A percentile compares a stretch with the other conserved stretches of the same genome.
Conservation (phyloP, 2,329 filamentous ascomycete genomes). For the Monosporascus sp. region DNA sequence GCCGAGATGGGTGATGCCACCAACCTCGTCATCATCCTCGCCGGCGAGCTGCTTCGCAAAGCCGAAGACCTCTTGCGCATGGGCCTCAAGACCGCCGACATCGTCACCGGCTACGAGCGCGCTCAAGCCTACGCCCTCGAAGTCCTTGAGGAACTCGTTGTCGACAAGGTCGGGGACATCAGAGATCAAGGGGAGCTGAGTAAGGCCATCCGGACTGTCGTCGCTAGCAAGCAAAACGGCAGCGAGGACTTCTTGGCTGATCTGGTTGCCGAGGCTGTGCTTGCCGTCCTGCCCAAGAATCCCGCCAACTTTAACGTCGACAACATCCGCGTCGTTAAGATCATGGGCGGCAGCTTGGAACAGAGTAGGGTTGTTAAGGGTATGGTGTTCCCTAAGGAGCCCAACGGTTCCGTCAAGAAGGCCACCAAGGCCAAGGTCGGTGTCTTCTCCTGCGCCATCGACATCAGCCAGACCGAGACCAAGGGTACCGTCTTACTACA, state of each 20-base stretch:
- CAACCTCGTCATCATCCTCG: conserved; percentile 92
- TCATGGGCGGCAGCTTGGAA: conserved; percentile 94
- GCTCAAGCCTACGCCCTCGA: conserved; percentile 85
- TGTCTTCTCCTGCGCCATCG: conserved; percentile 93
- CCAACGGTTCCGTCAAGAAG: conserved; percentile 89
- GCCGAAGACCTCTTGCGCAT: conserved; percentile 94
- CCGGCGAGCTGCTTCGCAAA: conserved; percentile 92
- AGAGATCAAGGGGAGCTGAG: conserved; percentile 75
- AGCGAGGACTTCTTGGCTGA: conserved; percentile 83
- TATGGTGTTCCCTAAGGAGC: conserved; percentile 96
- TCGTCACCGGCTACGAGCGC: conserved; percentile 92
- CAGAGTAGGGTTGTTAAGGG: conserved; percentile 94
- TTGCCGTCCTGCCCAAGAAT: conserved; percentile 93
- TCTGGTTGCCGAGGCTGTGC: conserved; percentile 77
- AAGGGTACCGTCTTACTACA: conserved; percentile 96
- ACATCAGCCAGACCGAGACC: conserved; percentile 94
- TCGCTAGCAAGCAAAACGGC: conserved; percentile 94
- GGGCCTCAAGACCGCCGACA: conserved; percentile 98
- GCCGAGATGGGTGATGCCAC: conserved; percentile 98
- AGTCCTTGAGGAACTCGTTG: conserved; percentile 77
- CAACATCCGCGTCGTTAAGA: conserved; percentile 98
- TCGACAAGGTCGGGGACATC: conserved; percentile 86
- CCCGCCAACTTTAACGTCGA: conserved; percentile 96
- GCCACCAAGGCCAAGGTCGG: conserved; percentile 89
- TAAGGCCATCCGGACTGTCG: conserved; percentile 93